These are phyloP conservation scores for Tolypocladium tropicale DNA, from an alignment of 2,329 filamentous ascomycete species.

Conservation along the genomic window DNA sequence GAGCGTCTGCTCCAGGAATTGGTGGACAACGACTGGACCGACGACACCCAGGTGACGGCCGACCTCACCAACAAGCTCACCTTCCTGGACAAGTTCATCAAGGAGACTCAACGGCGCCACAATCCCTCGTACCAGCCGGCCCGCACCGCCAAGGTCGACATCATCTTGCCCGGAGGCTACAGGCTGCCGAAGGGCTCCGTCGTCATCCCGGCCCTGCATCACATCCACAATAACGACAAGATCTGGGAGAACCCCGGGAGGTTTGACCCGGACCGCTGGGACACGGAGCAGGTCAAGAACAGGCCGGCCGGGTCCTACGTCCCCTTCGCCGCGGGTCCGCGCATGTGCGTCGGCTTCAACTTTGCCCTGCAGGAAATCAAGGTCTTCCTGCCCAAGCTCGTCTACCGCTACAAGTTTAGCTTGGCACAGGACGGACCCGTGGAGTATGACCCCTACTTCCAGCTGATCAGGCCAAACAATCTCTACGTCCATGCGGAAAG, in stretches of 20 bases:
- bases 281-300: slow-evolving; percentile 33
- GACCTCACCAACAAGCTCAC: slow-evolving; percentile 36
- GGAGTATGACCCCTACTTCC: slow-evolving; percentile 50
- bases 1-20: slow-evolving; percentile 48
- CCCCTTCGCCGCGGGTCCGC: slow-evolving; percentile 46
- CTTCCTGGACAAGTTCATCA: slow-evolving; percentile 48
- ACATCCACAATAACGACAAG: slow-evolving; percentile 41
- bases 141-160: slow-evolving; percentile 43
- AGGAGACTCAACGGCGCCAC: slow-evolving; percentile 49
- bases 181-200: slow-evolving; percentile 39
- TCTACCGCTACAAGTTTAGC: slow-evolving; percentile 47
- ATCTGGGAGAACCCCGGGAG: slow-evolving; percentile 47
- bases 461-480: slow-evolving; percentile 32
- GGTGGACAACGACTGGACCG: slow-evolving; percentile 34
- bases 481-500: slow-evolving; percentile 30
- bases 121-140: slow-evolving; percentile 52
- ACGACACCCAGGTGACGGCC: slow-evolving; percentile 21
- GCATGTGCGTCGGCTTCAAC: slow-evolving; percentile 55
- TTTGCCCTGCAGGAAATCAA: slow-evolving; percentile 53
- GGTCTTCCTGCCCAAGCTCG: slow-evolving; percentile 44
- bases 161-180: slow-evolving; percentile 50
- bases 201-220: slow-evolving; percentile 41
- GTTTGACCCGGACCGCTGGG: slow-evolving; percentile 53
- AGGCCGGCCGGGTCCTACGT: slow-evolving; percentile 41
- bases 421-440: slow-evolving; percentile 38